Evolutionary conservation across 495 filamentous ascomycete species (phyloP), one percentile per base, ranked within the genome.

Genomic region (Aspergillus avenaceus): DNA sequence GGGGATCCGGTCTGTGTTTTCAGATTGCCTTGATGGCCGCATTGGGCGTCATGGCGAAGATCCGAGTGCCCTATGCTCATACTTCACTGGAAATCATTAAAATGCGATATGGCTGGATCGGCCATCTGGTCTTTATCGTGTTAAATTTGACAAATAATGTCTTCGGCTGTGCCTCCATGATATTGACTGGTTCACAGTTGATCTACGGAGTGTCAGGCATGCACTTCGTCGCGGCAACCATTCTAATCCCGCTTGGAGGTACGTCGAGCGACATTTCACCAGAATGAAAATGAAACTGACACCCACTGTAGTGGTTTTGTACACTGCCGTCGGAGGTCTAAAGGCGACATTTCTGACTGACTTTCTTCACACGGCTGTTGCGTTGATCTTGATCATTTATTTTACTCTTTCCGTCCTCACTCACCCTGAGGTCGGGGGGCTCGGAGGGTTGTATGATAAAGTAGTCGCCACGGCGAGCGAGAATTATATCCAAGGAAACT

Each of bases 41-140:
- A 11, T 54, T 73, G 3, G 70, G 64, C 9, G 64, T 71, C 2
- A 62, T 68, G 61, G 66, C 66, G 29, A 73, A 73, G 53, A 62
- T 70, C 44, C 58, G 73, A 56, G 79, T 78, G 4, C 78, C 78
- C 5, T 80, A 80, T 54, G 77, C 77, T 0, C 77, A 80, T 54
- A 82, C 79, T 0, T 80, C 74, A 19, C 61, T 80, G 4, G 78
- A 82, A 54, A 74, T 78, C 31, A 73, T 80, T 41, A 69, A 71
- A 16, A 72, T 75, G 59, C 69, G 79, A 47, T 81, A 82, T 59
- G 77, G 78, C 19, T 62, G 63, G 14, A 60, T 70, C 18, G 76
- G 69, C 0, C 79, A 82, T 64, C 48, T 72, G 12, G 69, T 78
- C 12, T 80, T 72, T 47, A 72, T 78, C 18, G 55, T 73, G 4